Conservation (phyloP, 1,284 basidiomycete genomes). For the Leccinum solheimii region DNA sequence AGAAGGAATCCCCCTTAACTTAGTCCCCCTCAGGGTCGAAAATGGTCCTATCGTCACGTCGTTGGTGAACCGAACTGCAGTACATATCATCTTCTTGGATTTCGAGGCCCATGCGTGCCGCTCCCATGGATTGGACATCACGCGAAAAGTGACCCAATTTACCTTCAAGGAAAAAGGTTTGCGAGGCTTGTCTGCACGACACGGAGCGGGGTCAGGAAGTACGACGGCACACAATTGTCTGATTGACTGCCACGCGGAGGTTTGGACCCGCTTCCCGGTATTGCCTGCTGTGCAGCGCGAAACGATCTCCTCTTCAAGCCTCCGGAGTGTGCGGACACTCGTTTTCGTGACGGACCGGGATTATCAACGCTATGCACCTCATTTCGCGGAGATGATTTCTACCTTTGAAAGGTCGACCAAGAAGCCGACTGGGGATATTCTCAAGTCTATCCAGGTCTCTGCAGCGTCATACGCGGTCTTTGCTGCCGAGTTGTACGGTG, state of each 20-base stretch:
- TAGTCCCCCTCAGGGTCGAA: slow-evolving; percentile 4
- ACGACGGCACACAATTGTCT: slow-evolving; percentile 45
- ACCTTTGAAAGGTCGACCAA: slow-evolving; percentile 48
- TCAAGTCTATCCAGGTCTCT: slow-evolving; percentile 38
- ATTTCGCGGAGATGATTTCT: slow-evolving; percentile 48
- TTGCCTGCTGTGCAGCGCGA: slow-evolving; percentile 52
- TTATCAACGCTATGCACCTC: slow-evolving; percentile 37
- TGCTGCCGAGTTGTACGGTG: slow-evolving; percentile 17
- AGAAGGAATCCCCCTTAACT: slow-evolving; percentile 18
- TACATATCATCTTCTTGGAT: slow-evolving; percentile 46
- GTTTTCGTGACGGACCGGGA: slow-evolving; percentile 47
- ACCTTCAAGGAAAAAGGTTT: slow-evolving; percentile 45
- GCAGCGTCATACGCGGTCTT: slow-evolving; percentile 26
- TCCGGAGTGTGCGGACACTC: slow-evolving; percentile 35
- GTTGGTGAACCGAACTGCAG: slow-evolving; percentile 40
- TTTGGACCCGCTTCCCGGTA: slow-evolving; percentile 65
- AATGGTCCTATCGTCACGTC: slow-evolving; percentile 40
- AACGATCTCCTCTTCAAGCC: slow-evolving; percentile 40
- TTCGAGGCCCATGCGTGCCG: slow-evolving; percentile 29
- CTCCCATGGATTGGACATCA: slow-evolving; percentile 52
- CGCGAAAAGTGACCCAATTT: slow-evolving; percentile 54
- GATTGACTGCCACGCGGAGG: slow-evolving; percentile 57
- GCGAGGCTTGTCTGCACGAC: slow-evolving; percentile 13
- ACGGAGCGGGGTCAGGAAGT: slow-evolving; percentile 14
- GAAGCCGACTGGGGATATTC: slow-evolving; percentile 41